Evolutionary conservation across 2,329 filamentous ascomycete species (phyloP), one percentile per base, ranked within the genome.

Genomic region (Colletotrichum euphorbiae): DNA sequence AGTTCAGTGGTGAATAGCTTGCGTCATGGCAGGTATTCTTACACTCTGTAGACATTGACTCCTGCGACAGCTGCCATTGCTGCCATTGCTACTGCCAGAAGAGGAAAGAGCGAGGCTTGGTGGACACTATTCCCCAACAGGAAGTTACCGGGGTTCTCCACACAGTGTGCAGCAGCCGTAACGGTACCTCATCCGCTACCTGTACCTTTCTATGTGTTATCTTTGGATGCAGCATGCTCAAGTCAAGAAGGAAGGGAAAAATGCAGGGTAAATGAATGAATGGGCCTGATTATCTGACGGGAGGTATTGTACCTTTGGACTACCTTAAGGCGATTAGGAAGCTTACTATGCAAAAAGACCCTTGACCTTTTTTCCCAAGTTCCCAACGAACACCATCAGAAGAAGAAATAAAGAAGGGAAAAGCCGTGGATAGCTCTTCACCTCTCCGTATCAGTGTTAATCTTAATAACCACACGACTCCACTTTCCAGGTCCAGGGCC

Each of bases 121-220:
- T 54, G 38, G 38, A 46, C 43, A 45, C 63, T 17, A 57, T 54
- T 43, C 60, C 36, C 21, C 45, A 58, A 64, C 28, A 52, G 60
- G 65, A 51, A 64, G 65, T 48, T 52, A 36, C 13, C 33, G 8
- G 17, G n/a, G 7, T 12, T 13, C 17, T 3, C 65, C 65, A 45
- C 65, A 67, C 65, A 64, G 65, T 67, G 65, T 19, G 5, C 3
- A 15, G 4, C 4, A 6, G n/a, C 4, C 1, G 6, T 3, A 2
- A 19, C 45, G 65, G 52, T 64, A 67, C 65, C 31, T 64, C 38
- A 48, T 67, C 65, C 60, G 60, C 60, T 67, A 58, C 52, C 60
- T 60, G 52, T 52, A 51, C 31, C 45, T 51, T 31, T 48, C 21
- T 3, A 4, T 28, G 28, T 3, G 6, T 28, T 28, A 28, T 7